Conservation (phyloP, 1,284 basidiomycete species). For the Irpex sp. region DNA sequence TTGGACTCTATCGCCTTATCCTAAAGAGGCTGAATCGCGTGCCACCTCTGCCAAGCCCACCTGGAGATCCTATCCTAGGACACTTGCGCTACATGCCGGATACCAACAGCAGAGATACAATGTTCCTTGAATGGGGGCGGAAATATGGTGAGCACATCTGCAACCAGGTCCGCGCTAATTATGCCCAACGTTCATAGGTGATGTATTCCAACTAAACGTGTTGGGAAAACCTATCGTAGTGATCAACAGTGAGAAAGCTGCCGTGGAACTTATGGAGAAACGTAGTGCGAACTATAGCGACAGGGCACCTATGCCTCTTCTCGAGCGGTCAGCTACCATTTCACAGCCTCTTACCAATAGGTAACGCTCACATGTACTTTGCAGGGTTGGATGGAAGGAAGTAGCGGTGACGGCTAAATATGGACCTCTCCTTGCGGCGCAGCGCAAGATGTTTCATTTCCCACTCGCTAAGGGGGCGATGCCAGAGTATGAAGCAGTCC, state of each 20-base stretch:
- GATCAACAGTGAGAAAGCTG: conserved; percentile 1
- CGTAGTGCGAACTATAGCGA: conserved; percentile 5
- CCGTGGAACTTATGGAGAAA: conserved; percentile 6
- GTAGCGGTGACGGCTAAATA: not conserved
- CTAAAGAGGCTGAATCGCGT: too few relatives aligned
- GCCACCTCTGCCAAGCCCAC: not conserved
- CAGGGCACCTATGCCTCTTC: not conserved
- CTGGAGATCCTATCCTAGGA: not conserved
- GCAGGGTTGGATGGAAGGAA: not conserved
- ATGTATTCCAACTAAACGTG: not conserved
- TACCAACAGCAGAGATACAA: not conserved
- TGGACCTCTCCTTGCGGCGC: not conserved
- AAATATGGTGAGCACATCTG: not conserved
- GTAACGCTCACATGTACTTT: not conserved
- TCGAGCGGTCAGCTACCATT: not conserved
- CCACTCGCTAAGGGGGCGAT: not conserved
- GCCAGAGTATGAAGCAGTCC: not conserved
- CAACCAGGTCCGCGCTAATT: too few relatives aligned
- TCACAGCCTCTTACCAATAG: not conserved
- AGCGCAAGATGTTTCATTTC: not conserved
- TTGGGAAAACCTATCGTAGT: conserved; percentile 3
- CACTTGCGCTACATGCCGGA: not conserved
- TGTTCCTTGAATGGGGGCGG: not conserved
- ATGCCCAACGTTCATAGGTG: not conserved
- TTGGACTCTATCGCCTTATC: too few relatives aligned